Percentiles rank a stretch among this genome's conserved stretches.
Evolutionary conservation across 2,329 filamentous ascomycete genomes (phyloP).

Genomic region (Raffaelea ambrosiae): DNA sequence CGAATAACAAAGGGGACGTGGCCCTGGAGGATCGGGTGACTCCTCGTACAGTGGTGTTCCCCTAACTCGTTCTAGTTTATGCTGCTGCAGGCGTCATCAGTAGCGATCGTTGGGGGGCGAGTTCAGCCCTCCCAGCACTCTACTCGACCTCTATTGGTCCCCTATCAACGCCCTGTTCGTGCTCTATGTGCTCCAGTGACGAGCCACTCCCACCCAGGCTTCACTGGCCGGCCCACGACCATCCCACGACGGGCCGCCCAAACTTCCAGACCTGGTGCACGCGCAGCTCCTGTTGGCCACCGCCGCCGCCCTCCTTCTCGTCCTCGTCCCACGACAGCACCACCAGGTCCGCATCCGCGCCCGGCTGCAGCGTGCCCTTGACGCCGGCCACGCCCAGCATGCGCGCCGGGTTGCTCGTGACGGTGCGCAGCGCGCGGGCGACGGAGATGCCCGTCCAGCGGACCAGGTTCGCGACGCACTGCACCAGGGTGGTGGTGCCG

Average conservation of each 20-base stretch:
- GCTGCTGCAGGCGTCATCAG: no score
- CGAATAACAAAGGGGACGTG: no score
- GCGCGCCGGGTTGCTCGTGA: slow-evolving; percentile 48
- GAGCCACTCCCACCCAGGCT: neutral
- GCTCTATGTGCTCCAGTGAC: neutral
- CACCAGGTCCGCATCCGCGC: slow-evolving; percentile 36
- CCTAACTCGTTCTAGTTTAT: no score
- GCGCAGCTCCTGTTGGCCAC: slow-evolving; percentile 19
- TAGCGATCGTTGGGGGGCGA: no score
- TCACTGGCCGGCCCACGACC: no score
- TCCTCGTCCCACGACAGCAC: slow-evolving; percentile 30
- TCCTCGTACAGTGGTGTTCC: neutral
- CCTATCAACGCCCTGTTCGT: no score
- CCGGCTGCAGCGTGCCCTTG: slow-evolving; percentile 36
- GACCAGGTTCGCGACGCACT: slow-evolving; percentile 52
- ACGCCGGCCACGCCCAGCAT: slow-evolving; percentile 42
- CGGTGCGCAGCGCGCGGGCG: slow-evolving; percentile 42
- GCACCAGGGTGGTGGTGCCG: slow-evolving; percentile 38
- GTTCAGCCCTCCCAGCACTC: no score
- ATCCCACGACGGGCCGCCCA: slow-evolving; percentile 25
- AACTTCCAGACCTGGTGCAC: slow-evolving; percentile 50
- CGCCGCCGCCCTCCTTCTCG: no score
- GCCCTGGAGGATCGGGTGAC: neutral
- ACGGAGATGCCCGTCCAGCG: slow-evolving; percentile 43
- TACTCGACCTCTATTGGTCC: no score